Evolutionary conservation across 2,329 filamentous ascomycete species (phyloP), one percentile per base, ranked within the genome.

Genomic region (Camptophora hylomeconis): DNA sequence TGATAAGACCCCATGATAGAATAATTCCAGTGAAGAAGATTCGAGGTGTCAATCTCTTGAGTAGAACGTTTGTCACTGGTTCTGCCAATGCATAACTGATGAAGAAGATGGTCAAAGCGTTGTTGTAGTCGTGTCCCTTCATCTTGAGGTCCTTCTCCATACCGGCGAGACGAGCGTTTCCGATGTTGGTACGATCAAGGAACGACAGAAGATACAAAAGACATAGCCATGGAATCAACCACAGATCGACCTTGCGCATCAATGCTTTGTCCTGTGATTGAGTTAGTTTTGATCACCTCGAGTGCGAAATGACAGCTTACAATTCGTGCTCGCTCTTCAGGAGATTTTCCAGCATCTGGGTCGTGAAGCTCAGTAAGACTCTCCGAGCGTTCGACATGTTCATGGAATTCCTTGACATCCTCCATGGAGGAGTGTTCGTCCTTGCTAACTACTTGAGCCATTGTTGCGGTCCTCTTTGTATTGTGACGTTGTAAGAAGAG

Each of bases 1-100:
- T 58, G 30, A 57, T 57, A 12, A 59, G 43, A 3, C 57, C 58
- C 51, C 55, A 60, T n/a, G 66, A 62, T 41, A 69, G 65, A 75
- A 93, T 92, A 47, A 89, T 34, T 17, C 16, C 19, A 0, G 37
- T 39, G 79, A 36, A 92, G 73, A 49, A 92, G 92, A 31, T 83
- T 55, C 26, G 75, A 79, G 0, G 84, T 81, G 2, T 67, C 36
- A 81, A 57, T 14, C 65, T 67, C 56, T 89, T 92, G 34, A 92
- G 72, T 12, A 92, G 54, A 24, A 87, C 61, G 49, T 92, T 92
- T 36, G 80, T 83, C 20, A 83, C 44, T 0, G 55, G 57, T 43
- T 87, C 82, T 38, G 82, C 83, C 17, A 84, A 54, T 2, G 80
- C 67, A 49, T 93, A 93, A 1, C 78, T 82, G 28, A 92, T 65